These are phyloP conservation scores for Trichoderma pleuroti DNA, from an alignment of 2,329 filamentous ascomycete species.

Conservation along the genomic window DNA sequence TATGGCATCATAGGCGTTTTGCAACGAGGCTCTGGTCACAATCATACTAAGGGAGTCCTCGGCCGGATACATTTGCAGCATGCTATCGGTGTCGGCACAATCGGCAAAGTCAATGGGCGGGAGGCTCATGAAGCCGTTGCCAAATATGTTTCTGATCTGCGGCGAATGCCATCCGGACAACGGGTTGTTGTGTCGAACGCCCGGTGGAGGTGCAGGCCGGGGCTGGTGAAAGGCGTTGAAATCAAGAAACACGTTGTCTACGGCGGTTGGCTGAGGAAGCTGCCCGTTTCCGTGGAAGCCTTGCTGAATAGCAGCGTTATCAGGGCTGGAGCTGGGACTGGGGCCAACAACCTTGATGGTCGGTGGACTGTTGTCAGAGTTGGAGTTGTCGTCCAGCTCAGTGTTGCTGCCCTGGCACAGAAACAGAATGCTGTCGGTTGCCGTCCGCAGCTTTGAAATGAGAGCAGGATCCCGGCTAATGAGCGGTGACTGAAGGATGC, in stretches of 20 bases:
- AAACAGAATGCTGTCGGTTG: constrained; percentile 8
- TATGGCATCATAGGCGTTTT: background rate
- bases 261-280: background rate
- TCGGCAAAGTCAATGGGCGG: background rate
- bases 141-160: background rate
- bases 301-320: background rate
- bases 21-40: background rate
- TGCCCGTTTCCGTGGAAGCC: background rate
- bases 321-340: background rate
- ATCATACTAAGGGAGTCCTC: background rate
- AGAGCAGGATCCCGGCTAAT: background rate
- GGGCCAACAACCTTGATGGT: no score
- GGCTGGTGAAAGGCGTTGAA: background rate
- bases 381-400: background rate
- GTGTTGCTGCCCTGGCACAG: background rate
- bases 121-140: constrained; percentile 6
- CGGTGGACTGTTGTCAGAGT: background rate
- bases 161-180: background rate
- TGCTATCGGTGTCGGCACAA: background rate
- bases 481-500: constrained; percentile 4
- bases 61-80: background rate
- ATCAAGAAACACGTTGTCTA: background rate
- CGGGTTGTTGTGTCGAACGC: background rate
- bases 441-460: constrained; percentile 1
- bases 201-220: background rate